These are phyloP conservation scores for Xerocomellus intermedius DNA, from an alignment of 768 basidiomycete genomes.

Conservation along the genomic window DNA sequence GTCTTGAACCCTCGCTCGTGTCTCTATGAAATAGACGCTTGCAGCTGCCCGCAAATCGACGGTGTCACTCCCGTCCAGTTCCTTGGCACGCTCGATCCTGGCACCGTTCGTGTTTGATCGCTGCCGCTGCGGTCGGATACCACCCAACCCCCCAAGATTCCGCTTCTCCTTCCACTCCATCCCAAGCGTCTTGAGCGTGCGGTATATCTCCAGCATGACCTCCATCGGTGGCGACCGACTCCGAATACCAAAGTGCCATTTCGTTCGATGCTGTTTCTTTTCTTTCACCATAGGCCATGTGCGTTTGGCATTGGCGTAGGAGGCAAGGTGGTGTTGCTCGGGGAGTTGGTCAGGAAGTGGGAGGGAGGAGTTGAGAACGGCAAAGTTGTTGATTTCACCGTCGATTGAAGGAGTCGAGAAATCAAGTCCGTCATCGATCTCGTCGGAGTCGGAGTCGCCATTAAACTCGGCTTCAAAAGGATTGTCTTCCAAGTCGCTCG, in stretches of 20 bases:
- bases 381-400: conserved; percentile 60
- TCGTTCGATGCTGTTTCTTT: conserved; percentile 75
- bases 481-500: conserved; percentile 66
- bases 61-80: conserved; percentile 56
- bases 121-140: conserved; percentile 36
- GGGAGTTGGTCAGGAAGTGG: conserved; percentile 64
- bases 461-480: conserved; percentile 79
- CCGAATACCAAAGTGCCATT: conserved; percentile 98
- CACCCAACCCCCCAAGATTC: conserved; percentile 70
- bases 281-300: conserved; percentile 47
- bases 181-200: conserved; percentile 81
- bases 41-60: conserved; percentile 69
- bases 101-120: conserved; percentile 34
- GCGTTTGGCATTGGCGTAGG: conserved; percentile 55
- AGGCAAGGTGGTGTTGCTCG: conserved; percentile 70
- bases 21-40: conserved; percentile 91
- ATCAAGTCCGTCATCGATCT: conserved; percentile 55
- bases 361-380: conserved; percentile 87
- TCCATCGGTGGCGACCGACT: conserved; percentile 96
- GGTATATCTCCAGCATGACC: conserved; percentile 98
- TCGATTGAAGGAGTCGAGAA: conserved; percentile 40
- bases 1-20: conserved; percentile 83
- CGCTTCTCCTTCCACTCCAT: conserved; percentile 99
- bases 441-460: conserved; percentile 43
- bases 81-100: conserved; percentile 60